Conservation (phyloP, 2,329 filamentous ascomycete species). For the Colletotrichum tropicicola region DNA sequence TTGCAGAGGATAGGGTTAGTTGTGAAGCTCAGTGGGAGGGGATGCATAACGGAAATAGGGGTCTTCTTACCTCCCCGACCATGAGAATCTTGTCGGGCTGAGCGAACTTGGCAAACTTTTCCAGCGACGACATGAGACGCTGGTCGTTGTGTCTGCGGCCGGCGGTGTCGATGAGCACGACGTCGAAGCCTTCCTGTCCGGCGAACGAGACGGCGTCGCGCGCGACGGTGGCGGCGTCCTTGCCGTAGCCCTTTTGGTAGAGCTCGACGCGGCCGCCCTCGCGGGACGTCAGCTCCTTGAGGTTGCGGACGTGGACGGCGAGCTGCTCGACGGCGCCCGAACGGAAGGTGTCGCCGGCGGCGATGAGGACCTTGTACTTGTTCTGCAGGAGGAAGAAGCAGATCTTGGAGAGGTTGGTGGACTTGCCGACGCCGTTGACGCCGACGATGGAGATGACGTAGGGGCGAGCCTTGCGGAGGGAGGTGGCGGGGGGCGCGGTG, state of each 20-base stretch:
- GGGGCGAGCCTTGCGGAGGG: constrained; percentile 74
- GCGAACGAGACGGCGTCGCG: constrained; percentile 91
- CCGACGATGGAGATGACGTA: constrained; percentile 99
- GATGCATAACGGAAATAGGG: no score
- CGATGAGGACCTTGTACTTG: constrained; percentile 93
- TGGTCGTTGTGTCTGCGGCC: constrained; percentile 95
- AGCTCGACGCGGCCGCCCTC: constrained; percentile 89
- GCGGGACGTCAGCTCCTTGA: constrained; percentile 86
- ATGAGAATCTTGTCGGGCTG: constrained; percentile 98
- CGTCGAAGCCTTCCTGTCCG: constrained; percentile 80
- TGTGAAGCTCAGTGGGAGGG: neutral
- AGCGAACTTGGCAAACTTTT: constrained; percentile 97
- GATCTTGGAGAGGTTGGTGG: constrained; percentile 96
- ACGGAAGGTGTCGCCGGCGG: constrained; percentile 95
- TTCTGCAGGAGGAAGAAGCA: constrained; percentile 98
- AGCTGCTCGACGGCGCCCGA: constrained; percentile 97
- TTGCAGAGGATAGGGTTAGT: neutral
- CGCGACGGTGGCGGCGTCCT: constrained; percentile 94
- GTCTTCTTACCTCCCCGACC: constrained; percentile 75
- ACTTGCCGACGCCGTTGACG: constrained; percentile 98
- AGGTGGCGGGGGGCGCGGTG: constrained; percentile 71
- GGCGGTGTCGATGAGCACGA: constrained; percentile 96
- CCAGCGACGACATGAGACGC: constrained; percentile 93
- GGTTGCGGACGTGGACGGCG: constrained; percentile 91
- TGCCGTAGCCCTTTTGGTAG: constrained; percentile 97